A percentile compares a stretch with the other conserved stretches of the same genome.
These are phyloP conservation scores for Cladosporium sp. DNA, from an alignment of 2,329 filamentous ascomycete species.

Conservation along the genomic window DNA sequence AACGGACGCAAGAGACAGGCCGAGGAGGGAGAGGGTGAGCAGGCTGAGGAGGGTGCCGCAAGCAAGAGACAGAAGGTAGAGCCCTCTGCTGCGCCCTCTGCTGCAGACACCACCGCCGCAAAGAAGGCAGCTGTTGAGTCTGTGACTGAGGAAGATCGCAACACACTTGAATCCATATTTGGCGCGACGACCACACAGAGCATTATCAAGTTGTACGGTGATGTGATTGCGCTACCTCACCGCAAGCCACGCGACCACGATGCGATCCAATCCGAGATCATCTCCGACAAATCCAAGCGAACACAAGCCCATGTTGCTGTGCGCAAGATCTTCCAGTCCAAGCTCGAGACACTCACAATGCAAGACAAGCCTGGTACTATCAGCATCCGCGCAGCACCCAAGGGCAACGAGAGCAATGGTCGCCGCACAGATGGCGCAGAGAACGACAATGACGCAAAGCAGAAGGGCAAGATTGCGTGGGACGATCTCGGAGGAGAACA, in stretches of 20 bases:
- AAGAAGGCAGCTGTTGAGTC: slow-evolving; percentile 15
- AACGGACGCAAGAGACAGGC: slow-evolving; percentile 17
- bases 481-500: slow-evolving; percentile 73
- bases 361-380: slow-evolving; percentile 70
- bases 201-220: slow-evolving; percentile 57
- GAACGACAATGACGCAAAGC: slow-evolving; percentile 20
- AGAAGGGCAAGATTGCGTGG: slow-evolving; percentile 56
- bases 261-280: slow-evolving; percentile 53
- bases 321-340: slow-evolving; percentile 75
- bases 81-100: slow-evolving; percentile 11
- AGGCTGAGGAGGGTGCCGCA: background rate
- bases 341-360: slow-evolving; percentile 74
- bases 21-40: slow-evolving; percentile 15
- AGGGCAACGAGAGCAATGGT: slow-evolving; percentile 24
- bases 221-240: slow-evolving; percentile 54
- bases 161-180: slow-evolving; percentile 48
- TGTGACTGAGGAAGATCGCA: slow-evolving; percentile 11
- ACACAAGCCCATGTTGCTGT: slow-evolving; percentile 66
- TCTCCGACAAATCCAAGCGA: slow-evolving; percentile 62
- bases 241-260: slow-evolving; percentile 59
- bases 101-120: slow-evolving; percentile 11
- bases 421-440: slow-evolving; percentile 20
- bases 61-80: slow-evolving; percentile 28
- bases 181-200: slow-evolving; percentile 50
- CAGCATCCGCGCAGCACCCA: slow-evolving; percentile 52